A percentile compares a stretch with the other conserved stretches of the same genome.
These are phyloP conservation scores for Thermoascus crustaceus DNA, from an alignment of 2,329 filamentous ascomycete species.

Conservation along the genomic window DNA sequence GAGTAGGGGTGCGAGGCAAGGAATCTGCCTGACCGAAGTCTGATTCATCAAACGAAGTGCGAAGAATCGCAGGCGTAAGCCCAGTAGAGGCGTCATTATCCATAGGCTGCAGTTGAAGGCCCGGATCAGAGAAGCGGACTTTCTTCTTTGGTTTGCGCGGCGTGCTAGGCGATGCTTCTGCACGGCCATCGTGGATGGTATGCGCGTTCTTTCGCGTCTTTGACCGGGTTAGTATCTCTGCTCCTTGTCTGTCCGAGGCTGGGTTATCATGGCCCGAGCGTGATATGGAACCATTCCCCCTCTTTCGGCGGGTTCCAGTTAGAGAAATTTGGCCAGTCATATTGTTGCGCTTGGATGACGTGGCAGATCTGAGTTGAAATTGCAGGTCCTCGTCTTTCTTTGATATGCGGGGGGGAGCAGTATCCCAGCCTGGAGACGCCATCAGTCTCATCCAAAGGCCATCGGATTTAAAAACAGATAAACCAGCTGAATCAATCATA, in stretches of 20 bases:
- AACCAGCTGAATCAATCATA: too few species aligned
- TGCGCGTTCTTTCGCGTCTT: neutral
- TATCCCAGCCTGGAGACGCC: too few species aligned
- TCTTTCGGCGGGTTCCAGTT: constrained; percentile 19
- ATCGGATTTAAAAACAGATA: too few species aligned
- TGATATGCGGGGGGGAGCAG: too few species aligned
- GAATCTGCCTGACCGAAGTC: constrained; percentile 13
- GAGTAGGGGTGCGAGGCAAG: constrained; percentile 21
- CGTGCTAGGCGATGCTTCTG: constrained; percentile 11
- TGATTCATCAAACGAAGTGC: constrained; percentile 28
- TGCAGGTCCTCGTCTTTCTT: too few species aligned
- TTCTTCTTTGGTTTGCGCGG: constrained; percentile 31
- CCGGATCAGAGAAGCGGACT: constrained; percentile 40
- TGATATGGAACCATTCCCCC: constrained; percentile 17
- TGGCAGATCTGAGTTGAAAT: neutral
- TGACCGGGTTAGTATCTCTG: neutral
- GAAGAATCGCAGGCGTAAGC: constrained; percentile 37
- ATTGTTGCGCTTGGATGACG: neutral
- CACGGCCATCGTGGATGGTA: neutral
- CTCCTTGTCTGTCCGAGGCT: neutral
- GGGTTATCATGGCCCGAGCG: constrained; percentile 1
- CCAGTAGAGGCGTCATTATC: constrained; percentile 26
- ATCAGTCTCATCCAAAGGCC: too few species aligned
- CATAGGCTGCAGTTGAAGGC: constrained; percentile 18
- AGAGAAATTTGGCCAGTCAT: constrained; percentile 16